phyloP scores from a whole-genome alignment of 176 grass and related monocot genomes.

The Thalia dealbata region DNA sequence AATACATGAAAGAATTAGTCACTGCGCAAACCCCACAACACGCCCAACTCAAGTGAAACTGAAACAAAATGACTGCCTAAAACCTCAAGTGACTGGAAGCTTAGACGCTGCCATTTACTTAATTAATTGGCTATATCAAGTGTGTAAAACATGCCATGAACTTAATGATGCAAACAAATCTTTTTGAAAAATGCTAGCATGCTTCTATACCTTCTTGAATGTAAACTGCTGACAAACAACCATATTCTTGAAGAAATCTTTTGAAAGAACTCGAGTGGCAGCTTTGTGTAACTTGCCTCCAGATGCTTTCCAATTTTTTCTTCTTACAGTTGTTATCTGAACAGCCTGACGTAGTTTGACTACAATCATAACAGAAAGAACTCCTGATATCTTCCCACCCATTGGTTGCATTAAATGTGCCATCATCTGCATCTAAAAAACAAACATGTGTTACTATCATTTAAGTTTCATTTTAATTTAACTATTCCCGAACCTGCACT shows the following conservation, averaged over 20 bases:
- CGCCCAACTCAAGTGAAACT: too few relatives aligned
- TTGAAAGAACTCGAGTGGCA: constrained; percentile 74
- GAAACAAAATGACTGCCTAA: too few relatives aligned
- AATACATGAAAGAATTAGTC: too few relatives aligned
- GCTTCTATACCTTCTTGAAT: constrained; percentile 62
- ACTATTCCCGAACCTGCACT: not conserved
- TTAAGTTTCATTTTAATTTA: not conserved
- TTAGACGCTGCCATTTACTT: too few relatives aligned
- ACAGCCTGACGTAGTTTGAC: constrained; percentile 68
- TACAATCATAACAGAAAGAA: constrained; percentile 65
- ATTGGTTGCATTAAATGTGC: constrained; percentile 20
- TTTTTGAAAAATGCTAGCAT: too few relatives aligned
- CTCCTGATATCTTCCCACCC: constrained; percentile 47
- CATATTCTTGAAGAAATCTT: constrained; percentile 86
- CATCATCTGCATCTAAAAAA: constrained; percentile 50
- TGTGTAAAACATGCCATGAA: not conserved
- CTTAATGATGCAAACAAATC: too few relatives aligned
- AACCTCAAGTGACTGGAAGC: too few relatives aligned
- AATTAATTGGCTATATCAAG: too few relatives aligned
- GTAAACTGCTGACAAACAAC: constrained; percentile 62
- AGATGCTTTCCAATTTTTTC: constrained; percentile 84
- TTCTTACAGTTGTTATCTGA: constrained; percentile 66
- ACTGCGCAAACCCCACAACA: too few relatives aligned
- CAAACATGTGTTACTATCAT: not conserved
- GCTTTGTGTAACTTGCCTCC: constrained; percentile 59